Conservation (phyloP, 2,329 filamentous ascomycete genomes). For the Xylaria sp. region DNA sequence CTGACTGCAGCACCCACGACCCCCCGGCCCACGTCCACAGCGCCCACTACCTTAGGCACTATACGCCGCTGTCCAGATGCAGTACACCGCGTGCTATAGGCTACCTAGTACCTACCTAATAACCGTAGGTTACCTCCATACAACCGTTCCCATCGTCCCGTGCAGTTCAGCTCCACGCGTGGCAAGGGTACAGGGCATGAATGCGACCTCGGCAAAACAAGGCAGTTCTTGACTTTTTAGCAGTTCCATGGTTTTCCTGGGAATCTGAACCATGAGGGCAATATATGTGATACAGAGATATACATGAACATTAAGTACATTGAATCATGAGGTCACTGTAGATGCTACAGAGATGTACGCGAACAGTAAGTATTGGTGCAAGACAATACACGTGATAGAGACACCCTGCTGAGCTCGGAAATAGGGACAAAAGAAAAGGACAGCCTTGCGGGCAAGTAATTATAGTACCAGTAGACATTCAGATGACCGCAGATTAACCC, state of each 20-base stretch:
- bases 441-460: too few species aligned
- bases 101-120: too few species aligned
- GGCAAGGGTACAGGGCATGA: not conserved
- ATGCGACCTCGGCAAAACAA: not conserved
- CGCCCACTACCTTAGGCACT: too few species aligned
- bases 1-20: not conserved
- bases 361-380: too few species aligned
- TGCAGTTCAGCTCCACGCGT: not conserved
- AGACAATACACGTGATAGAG: too few species aligned
- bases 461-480: not conserved
- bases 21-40: too few species aligned
- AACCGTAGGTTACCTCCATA: too few species aligned
- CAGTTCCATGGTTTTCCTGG: not conserved
- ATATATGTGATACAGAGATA: not conserved
- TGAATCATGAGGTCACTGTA: not conserved
- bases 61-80: too few species aligned
- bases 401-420: too few species aligned
- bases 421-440: too few species aligned
- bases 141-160: not conserved
- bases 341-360: too few species aligned
- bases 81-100: too few species aligned
- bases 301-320: not conserved
- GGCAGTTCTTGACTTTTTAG: not conserved
- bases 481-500: not conserved
- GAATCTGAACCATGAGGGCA: not conserved